Percentiles rank a stretch among this genome's conserved stretches.
These are phyloP conservation scores for Pseudogymnoascus sp. DNA, from an alignment of 2,329 filamentous ascomycete species.

Conservation along the genomic window DNA sequence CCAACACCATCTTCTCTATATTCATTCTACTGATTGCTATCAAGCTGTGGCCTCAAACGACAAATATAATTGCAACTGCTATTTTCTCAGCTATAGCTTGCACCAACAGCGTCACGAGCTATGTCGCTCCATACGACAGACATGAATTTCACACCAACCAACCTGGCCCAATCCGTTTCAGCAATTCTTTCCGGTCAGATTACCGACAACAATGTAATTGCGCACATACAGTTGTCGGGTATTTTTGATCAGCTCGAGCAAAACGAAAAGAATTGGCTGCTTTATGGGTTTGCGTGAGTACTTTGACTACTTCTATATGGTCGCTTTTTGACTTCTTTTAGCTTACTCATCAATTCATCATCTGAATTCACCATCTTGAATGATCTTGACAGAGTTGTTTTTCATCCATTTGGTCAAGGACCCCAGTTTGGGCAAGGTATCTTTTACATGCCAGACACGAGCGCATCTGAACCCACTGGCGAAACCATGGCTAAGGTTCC, in stretches of 20 bases:
- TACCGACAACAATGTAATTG: neutral
- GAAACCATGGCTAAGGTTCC: conserved; percentile 22
- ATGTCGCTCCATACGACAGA: neutral
- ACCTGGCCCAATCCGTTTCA: neutral
- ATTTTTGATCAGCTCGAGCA: neutral
- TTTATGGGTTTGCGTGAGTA: neutral
- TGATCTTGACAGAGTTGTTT: neutral
- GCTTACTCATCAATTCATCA: neutral
- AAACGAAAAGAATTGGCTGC: neutral
- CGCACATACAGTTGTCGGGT: neutral
- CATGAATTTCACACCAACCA: neutral
- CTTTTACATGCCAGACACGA: neutral
- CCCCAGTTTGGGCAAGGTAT: neutral
- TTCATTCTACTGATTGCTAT: neutral
- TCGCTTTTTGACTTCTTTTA: neutral
- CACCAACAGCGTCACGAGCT: neutral
- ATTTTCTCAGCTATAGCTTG: neutral
- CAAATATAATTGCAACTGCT: neutral
- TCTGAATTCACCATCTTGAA: neutral
- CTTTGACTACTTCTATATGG: neutral
- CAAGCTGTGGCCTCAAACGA: neutral
- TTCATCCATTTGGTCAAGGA: neutral
- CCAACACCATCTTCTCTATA: neutral
- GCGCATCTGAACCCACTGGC: neutral
- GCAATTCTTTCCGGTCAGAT: neutral